Base-by-base conservation (phyloP, 371 early-diverging fungal species). In the Mucor piriformis region DNA sequence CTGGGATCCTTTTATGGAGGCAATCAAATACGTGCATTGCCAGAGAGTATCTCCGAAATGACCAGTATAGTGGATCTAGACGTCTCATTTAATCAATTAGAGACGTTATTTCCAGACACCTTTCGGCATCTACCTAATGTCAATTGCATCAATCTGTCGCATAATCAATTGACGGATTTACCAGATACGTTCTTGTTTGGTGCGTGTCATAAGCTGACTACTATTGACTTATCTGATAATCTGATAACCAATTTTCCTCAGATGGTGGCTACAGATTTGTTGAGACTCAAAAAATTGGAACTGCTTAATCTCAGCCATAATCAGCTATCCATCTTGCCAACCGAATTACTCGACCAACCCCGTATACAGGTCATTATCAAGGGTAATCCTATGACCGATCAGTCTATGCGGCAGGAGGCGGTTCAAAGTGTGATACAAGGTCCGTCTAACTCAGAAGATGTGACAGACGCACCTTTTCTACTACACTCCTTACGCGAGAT, bases 1-100 rank as follows among this genome's bases (percentile, higher is more conserved):
- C 69, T 86, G 46, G 86, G 86, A 3, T 83, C 83, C 8, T 81
- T 79, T 21, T 81, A 69, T 50, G 86, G 86, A 6, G 86, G 86
- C 13, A 86, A 86, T 34, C 61, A 63, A 2, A 57, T 86, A 43
- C 52, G 66, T 5, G 13, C 40, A 0, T 57, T 86, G 27, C 87
- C 87, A 15, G 59, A 74, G 4, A 43, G 70, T 7, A 61, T 86
- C 23, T 69, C 72, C 15, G 56, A 70, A 13, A 76, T 86, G 81
- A 48, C 40, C 0, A 44, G 53, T 0, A 55, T 86, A 3, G 67
- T 78, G 27, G 79, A 82, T 40, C 51, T 86, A 10, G 83, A 84
- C 60, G 44, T 81, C 33, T 80, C 83, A 1, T 80, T 81, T 53
- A 86, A 86, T 57, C 71, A 63, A 37, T 57, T 86, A 6, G 59